Evolutionary conservation across 805 yeast genomes (phyloP).

Genomic region (Kluyveromyces nonfermentans): DNA sequence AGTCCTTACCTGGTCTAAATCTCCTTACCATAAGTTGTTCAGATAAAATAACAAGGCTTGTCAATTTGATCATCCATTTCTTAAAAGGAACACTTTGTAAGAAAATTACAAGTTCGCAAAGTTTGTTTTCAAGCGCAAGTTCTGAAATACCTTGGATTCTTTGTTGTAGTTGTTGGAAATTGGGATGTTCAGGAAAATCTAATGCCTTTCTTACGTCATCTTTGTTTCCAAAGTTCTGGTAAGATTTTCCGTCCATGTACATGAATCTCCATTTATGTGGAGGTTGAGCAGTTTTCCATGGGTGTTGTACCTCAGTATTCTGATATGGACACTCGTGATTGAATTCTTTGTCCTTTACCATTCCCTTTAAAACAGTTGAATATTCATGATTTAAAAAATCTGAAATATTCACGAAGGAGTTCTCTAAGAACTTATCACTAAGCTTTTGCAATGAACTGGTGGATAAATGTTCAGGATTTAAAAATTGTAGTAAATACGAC

Average conservation of each 20-base stretch:
- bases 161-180: conserved; percentile 35
- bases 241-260: conserved; percentile 62
- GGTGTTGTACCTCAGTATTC: conserved; percentile 46
- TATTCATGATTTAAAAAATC: conserved; percentile 52
- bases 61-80: conserved; percentile 57
- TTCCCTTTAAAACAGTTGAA: conserved; percentile 37
- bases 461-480: conserved; percentile 46
- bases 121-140: conserved; percentile 26
- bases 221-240: conserved; percentile 22
- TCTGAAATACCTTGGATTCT: conserved; percentile 14
- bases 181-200: conserved; percentile 45
- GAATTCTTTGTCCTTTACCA: conserved; percentile 50
- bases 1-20: conserved; percentile 92
- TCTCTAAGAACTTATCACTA: conserved; percentile 47
- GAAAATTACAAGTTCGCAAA: conserved; percentile 49
- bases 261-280: conserved; percentile 86
- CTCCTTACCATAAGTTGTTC: conserved; percentile 70
- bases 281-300: conserved; percentile 90
- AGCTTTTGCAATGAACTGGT: conserved; percentile 33
- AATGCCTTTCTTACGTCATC: conserved; percentile 23
- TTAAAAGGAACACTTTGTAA: conserved; percentile 53
- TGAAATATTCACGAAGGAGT: conserved; percentile 59
- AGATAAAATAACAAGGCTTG: conserved; percentile 51
- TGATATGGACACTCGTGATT: conserved; percentile 49
- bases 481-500: conserved; percentile 40